A percentile compares a stretch with the other conserved stretches of the same genome.
Conservation (phyloP, 1,284 basidiomycete species). For the Ceratorhiza oryzae-sativae region DNA sequence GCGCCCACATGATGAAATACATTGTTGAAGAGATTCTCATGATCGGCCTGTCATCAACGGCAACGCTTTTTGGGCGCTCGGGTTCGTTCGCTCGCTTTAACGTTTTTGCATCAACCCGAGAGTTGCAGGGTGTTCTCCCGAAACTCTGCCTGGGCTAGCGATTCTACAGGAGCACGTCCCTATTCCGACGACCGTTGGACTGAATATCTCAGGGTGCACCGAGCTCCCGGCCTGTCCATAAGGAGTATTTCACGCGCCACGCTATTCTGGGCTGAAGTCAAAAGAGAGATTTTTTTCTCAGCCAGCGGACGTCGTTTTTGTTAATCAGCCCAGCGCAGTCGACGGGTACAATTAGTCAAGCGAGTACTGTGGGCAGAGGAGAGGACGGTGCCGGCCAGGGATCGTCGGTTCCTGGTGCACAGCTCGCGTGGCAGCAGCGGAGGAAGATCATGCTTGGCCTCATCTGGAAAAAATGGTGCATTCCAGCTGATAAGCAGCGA, state of each 20-base stretch:
- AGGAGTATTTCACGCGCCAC: neutral
- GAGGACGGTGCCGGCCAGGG: neutral
- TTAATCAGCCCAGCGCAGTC: neutral
- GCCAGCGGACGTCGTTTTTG: neutral
- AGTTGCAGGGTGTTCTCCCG: neutral
- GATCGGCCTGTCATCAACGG: neutral
- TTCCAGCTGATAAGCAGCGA: slow-evolving; percentile 7
- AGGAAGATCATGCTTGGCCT: neutral
- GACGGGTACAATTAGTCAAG: slow-evolving; percentile 10
- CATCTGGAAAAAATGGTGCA: slow-evolving; percentile 14
- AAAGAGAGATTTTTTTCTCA: neutral
- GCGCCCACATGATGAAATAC: neutral
- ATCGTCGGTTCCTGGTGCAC: neutral
- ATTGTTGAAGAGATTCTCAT: neutral
- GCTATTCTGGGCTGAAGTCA: too few relatives aligned
- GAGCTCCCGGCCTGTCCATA: too few relatives aligned
- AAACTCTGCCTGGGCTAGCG: neutral
- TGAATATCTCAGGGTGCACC: too few relatives aligned
- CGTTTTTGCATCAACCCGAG: neutral
- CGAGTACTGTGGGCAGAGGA: neutral
- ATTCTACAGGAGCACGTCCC: neutral
- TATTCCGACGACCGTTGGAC: neutral
- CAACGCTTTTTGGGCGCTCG: neutral
- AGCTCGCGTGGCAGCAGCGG: slow-evolving; percentile 1
- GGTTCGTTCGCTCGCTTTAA: neutral